These are phyloP conservation scores for Lasiosphaeria hispida DNA, from an alignment of 495 filamentous ascomycete species.

Conservation along the genomic window DNA sequence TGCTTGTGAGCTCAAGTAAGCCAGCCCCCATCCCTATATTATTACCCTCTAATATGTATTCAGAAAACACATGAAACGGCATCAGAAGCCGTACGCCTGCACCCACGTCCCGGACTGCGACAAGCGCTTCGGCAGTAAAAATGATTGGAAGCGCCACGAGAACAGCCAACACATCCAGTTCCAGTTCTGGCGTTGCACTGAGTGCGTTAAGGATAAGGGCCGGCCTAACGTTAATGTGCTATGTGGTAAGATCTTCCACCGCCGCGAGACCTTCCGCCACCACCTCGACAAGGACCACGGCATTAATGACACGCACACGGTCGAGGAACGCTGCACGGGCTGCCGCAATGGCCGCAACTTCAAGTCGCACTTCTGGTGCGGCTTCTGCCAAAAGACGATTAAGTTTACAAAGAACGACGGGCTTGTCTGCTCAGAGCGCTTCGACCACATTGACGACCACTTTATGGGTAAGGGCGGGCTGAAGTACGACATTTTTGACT, in stretches of 20 bases:
- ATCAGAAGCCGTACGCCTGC: slow-evolving; percentile 83
- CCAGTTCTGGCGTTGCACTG: slow-evolving; percentile 72
- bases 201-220: slow-evolving; percentile 23
- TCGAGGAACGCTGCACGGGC: slow-evolving; percentile 48
- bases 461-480: slow-evolving; percentile 47
- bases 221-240: no score
- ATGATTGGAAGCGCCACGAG: slow-evolving; percentile 97
- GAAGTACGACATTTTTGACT: slow-evolving; percentile 34
- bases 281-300: slow-evolving; percentile 59
- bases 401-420: slow-evolving; percentile 52
- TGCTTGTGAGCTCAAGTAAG: slow-evolving; percentile 71
- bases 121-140: slow-evolving; percentile 85
- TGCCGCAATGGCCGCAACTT: slow-evolving; percentile 67
- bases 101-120: slow-evolving; percentile 70
- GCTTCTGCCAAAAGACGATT: slow-evolving; percentile 69
- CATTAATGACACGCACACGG: slow-evolving; percentile 36
- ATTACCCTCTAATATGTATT: background rate
- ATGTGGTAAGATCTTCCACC: slow-evolving; percentile 61
- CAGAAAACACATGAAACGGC: slow-evolving; percentile 87
- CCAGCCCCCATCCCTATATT: background rate
- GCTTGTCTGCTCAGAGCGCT: slow-evolving; percentile 70
- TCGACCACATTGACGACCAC: slow-evolving; percentile 85
- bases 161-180: slow-evolving; percentile 77
- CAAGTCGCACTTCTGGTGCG: slow-evolving; percentile 80
- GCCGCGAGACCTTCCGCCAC: slow-evolving; percentile 56